Conservation (phyloP, 371 early-diverging fungal species). For the Caulochytrium protostelioides region DNA sequence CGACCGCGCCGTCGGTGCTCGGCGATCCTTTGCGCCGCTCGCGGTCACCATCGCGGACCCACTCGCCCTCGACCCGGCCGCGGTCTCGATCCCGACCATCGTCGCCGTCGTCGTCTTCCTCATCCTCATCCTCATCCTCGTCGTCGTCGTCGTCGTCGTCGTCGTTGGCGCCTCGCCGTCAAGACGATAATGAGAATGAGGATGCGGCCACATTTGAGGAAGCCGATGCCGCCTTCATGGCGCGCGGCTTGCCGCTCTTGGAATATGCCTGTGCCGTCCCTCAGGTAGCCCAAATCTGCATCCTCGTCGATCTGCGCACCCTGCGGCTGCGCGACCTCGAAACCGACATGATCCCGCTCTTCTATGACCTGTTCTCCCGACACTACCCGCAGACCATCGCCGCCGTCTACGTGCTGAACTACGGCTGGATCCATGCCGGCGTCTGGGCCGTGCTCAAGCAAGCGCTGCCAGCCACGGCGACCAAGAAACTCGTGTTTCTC, state of each 20-base stretch:
- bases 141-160: too few species aligned
- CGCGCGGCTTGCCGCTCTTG: neutral
- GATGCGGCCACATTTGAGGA: conserved; percentile 5
- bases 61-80: too few species aligned
- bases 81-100: too few species aligned
- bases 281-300: too few species aligned
- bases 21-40: too few species aligned
- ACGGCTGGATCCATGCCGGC: conserved; percentile 25
- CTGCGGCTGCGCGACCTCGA: too few species aligned
- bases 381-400: conserved; percentile 21
- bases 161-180: conserved; percentile 9
- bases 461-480: conserved; percentile 13
- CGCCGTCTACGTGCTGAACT: conserved; percentile 20
- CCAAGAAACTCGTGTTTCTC: conserved; percentile 14
- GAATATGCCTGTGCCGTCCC: too few species aligned
- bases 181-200: neutral
- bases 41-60: too few species aligned
- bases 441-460: conserved; percentile 18
- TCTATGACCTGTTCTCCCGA: conserved; percentile 13
- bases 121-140: too few species aligned
- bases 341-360: conserved; percentile 16
- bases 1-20: too few species aligned
- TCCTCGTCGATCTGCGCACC: too few species aligned
- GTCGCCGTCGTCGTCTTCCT: too few species aligned
- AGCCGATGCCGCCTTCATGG: neutral